Conservation (phyloP, 345 rosid genomes). For the Populus alba region DNA sequence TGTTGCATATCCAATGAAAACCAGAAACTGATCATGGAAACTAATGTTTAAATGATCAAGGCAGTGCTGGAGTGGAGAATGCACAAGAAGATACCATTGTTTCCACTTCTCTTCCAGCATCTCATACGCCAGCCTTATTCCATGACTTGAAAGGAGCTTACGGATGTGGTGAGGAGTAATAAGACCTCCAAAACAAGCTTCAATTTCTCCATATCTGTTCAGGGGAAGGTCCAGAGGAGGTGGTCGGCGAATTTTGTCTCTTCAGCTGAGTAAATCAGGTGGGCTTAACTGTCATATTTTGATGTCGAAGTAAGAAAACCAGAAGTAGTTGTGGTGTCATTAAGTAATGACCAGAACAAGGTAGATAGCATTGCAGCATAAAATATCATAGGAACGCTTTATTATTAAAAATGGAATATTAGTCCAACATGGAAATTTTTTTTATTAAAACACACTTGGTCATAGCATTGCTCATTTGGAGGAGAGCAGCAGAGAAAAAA, state of each 20-base stretch:
- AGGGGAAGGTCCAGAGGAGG: slow-evolving; percentile 72
- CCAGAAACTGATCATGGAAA: background rate
- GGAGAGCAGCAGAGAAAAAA: too few species aligned
- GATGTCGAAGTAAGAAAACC: background rate
- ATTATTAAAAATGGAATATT: background rate
- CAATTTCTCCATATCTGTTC: slow-evolving; percentile 64
- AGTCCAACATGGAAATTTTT: background rate
- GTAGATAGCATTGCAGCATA: background rate
- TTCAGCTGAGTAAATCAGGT: slow-evolving; percentile 75
- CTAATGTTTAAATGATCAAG: slow-evolving; percentile 3
- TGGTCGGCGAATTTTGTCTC: slow-evolving; percentile 84
- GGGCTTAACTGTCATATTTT: slow-evolving; percentile 74
- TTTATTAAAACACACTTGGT: too few species aligned
- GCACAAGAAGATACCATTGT: slow-evolving; percentile 61
- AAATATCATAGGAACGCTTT: too few species aligned
- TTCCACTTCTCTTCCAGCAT: slow-evolving; percentile 91
- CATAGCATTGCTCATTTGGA: background rate
- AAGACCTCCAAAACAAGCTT: slow-evolving; percentile 73
- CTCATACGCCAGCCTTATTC: slow-evolving; percentile 89
- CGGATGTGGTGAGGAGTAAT: slow-evolving; percentile 86
- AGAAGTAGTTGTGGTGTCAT: background rate
- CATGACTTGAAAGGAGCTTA: slow-evolving; percentile 95
- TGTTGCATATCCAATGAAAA: background rate
- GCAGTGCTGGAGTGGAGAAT: slow-evolving; percentile 4
- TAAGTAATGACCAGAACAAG: background rate